phyloP scores from a whole-genome alignment of 345 rosid species.

The Microthlaspi erraticum region DNA sequence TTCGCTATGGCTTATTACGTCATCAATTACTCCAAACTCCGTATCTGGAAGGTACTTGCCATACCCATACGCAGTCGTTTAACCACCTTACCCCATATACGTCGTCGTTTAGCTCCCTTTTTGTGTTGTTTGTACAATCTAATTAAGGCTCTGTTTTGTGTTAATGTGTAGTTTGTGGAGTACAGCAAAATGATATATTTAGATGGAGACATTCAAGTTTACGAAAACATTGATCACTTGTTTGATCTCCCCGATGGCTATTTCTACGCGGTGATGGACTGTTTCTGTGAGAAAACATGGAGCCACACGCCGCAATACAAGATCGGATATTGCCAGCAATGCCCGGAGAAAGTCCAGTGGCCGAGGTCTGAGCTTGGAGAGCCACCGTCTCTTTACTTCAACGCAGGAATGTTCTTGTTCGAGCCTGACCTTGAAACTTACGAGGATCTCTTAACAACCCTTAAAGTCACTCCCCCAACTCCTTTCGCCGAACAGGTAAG shows the following conservation, averaged over 20 bases:
- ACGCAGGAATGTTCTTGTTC: constrained; percentile 87
- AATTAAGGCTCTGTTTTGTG: not conserved
- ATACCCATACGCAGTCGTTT: not conserved
- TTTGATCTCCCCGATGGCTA: constrained; percentile 69
- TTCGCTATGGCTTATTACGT: constrained; percentile 94
- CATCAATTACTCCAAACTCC: constrained; percentile 91
- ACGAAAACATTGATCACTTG: constrained; percentile 76
- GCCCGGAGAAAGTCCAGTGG: constrained; percentile 77
- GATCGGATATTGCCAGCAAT: constrained; percentile 91
- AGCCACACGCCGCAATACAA: constrained; percentile 70
- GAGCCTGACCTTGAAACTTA: constrained; percentile 68
- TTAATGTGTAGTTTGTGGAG: constrained; percentile 69
- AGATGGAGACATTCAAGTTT: constrained; percentile 89
- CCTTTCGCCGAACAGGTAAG: constrained; percentile 89
- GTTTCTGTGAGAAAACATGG: constrained; percentile 93
- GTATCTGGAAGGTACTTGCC: constrained; percentile 83
- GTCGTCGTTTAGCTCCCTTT: not conserved
- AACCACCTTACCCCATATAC: not conserved
- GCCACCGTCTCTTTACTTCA: constrained; percentile 79
- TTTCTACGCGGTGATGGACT: constrained; percentile 86
- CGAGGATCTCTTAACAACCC: constrained; percentile 49
- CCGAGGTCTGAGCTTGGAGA: constrained; percentile 56
- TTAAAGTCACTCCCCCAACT: constrained; percentile 63
- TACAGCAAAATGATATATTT: constrained; percentile 82
- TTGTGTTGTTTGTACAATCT: not conserved